phyloP scores from a whole-genome alignment of 345 rosid species.

The Gossypium mustelinum region DNA sequence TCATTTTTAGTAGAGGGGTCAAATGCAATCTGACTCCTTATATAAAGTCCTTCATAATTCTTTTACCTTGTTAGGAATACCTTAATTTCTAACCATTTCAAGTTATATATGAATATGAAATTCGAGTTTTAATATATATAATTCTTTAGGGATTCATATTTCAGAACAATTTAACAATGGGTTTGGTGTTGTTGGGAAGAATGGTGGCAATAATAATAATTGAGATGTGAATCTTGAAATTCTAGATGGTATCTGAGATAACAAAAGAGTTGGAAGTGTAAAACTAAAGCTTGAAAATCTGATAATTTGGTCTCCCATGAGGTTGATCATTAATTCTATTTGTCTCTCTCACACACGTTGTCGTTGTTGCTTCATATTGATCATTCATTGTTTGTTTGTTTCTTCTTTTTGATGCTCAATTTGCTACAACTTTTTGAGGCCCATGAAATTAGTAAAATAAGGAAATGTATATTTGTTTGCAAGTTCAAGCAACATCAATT shows the following conservation, averaged over 20 bases:
- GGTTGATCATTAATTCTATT: not conserved
- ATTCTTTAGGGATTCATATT: too few species aligned
- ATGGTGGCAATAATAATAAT: not conserved
- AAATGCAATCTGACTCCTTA: too few species aligned
- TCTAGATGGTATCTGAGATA: not conserved
- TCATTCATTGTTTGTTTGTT: not conserved
- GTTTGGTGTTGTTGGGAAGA: not conserved
- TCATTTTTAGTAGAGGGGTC: too few species aligned
- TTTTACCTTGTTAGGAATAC: too few species aligned
- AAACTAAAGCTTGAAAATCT: conserved; percentile 1
- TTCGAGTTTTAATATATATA: too few species aligned
- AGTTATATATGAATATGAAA: too few species aligned
- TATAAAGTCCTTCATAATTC: too few species aligned
- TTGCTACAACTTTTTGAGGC: conserved; percentile 3
- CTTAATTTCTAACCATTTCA: too few species aligned
- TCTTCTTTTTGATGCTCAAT: not conserved
- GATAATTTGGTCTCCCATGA: conserved; percentile 1
- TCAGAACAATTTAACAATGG: not conserved
- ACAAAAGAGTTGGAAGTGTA: not conserved
- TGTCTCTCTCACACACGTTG: not conserved
- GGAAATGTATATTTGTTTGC: not conserved
- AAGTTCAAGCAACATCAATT: conserved; percentile 12
- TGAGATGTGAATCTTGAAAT: not conserved
- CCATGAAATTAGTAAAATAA: not conserved
- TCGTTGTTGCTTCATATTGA: not conserved